phyloP scores from a whole-genome alignment of 306 rosid species.

The Inga oerstediana region DNA sequence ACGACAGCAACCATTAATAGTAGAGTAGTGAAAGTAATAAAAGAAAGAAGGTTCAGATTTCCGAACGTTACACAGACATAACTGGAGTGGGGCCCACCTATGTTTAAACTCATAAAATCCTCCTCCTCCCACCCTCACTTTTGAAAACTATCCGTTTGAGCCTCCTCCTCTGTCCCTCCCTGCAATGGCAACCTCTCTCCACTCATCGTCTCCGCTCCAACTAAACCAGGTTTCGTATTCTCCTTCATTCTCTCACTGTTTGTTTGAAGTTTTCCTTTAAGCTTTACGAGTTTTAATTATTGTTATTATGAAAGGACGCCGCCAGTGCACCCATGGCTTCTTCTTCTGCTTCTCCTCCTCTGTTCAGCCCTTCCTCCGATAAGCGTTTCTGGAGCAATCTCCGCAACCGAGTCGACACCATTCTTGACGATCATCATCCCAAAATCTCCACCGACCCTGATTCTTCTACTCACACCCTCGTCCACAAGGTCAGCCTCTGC shows the following conservation, averaged over 20 bases:
- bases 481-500: conserved; percentile 35
- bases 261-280: neutral
- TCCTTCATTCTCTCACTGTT: neutral
- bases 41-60: conserved; percentile 20
- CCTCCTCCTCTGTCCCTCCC: neutral
- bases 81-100: neutral
- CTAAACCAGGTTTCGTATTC: conserved; percentile 53
- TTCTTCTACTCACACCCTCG: conserved; percentile 11
- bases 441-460: conserved; percentile 18
- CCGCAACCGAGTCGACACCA: conserved; percentile 50
- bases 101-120: conserved; percentile 29
- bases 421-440: conserved; percentile 46
- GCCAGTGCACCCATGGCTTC: conserved; percentile 34
- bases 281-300: neutral
- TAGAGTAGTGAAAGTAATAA: neutral
- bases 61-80: conserved; percentile 49
- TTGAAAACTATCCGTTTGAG: conserved; percentile 81
- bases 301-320: conserved; percentile 34
- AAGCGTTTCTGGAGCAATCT: conserved; percentile 80
- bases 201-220: conserved; percentile 48
- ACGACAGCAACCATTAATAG: neutral
- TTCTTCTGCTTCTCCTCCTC: conserved; percentile 63
- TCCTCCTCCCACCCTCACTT: conserved; percentile 24
- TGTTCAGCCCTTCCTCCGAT: conserved; percentile 75
- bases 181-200: conserved; percentile 58